A percentile compares a stretch with the other conserved stretches of the same genome.
Conservation (phyloP, 202 grass and related monocot genomes). For the Eragrostis tef region DNA sequence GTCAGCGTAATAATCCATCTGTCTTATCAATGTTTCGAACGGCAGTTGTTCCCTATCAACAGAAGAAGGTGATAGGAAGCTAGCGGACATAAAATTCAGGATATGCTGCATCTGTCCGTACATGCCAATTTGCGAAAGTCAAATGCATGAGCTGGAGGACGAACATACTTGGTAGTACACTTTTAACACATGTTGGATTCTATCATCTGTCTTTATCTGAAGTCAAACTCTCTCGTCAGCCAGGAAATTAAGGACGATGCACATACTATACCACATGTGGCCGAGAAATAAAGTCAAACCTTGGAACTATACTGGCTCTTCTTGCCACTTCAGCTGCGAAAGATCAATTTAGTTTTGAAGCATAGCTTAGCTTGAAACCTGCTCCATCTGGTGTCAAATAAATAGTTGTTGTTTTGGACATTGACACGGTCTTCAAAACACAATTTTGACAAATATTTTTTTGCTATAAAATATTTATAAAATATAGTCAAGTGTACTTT, state of each 20-base stretch:
- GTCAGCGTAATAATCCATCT: slow-evolving; percentile 24
- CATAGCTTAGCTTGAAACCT: too few relatives aligned
- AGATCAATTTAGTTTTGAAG: too few relatives aligned
- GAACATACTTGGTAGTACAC: not conserved
- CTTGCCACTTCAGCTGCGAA: too few relatives aligned
- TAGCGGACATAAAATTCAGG: not conserved
- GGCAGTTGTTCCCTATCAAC: not conserved
- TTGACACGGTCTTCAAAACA: too few relatives aligned
- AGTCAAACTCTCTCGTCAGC: slow-evolving; percentile 24
- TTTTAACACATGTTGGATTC: slow-evolving; percentile 5
- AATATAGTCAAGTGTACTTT: too few relatives aligned
- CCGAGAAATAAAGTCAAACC: not conserved
- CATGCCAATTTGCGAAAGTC: slow-evolving; percentile 15
- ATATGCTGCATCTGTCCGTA: slow-evolving; percentile 13
- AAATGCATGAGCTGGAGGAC: not conserved
- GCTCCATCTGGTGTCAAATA: too few relatives aligned
- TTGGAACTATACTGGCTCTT: too few relatives aligned
- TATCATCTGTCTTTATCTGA: slow-evolving; percentile 16
- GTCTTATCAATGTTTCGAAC: slow-evolving; percentile 30
- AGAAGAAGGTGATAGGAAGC: not conserved
- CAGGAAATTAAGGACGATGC: not conserved
- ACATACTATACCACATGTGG: not conserved
- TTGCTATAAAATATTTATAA: too few relatives aligned
- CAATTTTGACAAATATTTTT: too few relatives aligned
- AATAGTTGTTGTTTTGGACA: too few relatives aligned